Base-by-base conservation (phyloP, 2,329 filamentous ascomycete genomes). In the Chaetomium globosum region DNA sequence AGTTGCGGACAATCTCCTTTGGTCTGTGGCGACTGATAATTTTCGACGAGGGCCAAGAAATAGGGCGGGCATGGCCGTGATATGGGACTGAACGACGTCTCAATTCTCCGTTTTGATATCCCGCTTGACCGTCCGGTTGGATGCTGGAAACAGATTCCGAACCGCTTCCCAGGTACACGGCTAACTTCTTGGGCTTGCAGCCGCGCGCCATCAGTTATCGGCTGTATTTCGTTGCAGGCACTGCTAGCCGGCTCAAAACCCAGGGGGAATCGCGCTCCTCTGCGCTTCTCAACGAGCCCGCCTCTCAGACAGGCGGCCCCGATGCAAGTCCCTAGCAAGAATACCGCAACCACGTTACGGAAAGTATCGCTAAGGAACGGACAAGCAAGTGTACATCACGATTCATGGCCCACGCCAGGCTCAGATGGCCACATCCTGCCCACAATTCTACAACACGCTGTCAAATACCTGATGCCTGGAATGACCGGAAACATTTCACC, bases 181-280 rank as follows among this genome's bases (percentile, higher is more conserved):
- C 26, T 48, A 26, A 48, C 26, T 31, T 23, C 39, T 28, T n/a
- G 16, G 39, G 26, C 28, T 59, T 21, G 19, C n/a, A 26, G 56
- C 43, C 26, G 23, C 9, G 39, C 55, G 31, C 51, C 52, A 9
- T 54, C 3, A 28, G 19, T 59, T 48, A 31, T 59, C 43, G 26
- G 28, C 53, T 56, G 53, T 39, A 33, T 56, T 36, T 33, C 31
- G 26, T 31, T n/a, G 49, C 56, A 43, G 55, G 31, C 55, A 57
- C 21, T 21, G 39, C 9, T 30, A 13, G 9, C 12, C 58, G 48
- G 28, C 12, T 59, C 28, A 28, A 49, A 28, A 23, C 23, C 33
- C 30, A 26, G 46, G 26, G 30, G 51, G 43, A 3, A 48, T 13
- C 16, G 7, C 12, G 16, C 46, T 52, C 46, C 3, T 43, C 7